These are phyloP conservation scores for Tetrapyrgos nigripes DNA, from an alignment of 1,284 basidiomycete genomes.

Conservation along the genomic window DNA sequence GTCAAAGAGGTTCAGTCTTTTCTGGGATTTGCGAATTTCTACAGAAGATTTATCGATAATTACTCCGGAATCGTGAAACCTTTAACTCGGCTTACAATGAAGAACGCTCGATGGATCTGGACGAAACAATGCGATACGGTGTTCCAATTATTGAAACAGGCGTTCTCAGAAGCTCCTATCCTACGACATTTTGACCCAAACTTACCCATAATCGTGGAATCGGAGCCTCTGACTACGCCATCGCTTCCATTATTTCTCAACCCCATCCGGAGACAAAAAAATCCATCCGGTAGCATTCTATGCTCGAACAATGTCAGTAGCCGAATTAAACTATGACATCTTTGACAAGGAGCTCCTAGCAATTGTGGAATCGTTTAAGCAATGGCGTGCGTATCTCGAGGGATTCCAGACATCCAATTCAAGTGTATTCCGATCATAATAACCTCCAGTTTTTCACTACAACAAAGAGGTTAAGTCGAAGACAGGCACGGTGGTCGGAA, in stretches of 20 bases:
- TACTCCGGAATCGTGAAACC: constrained; percentile 3
- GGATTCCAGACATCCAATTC: constrained; percentile 24
- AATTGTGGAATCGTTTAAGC: background rate
- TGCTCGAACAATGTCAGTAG: constrained; percentile 32
- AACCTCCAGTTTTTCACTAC: constrained; percentile 34
- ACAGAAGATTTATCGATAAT: constrained; percentile 12
- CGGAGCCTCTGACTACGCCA: constrained; percentile 23
- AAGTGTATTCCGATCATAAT: constrained; percentile 35
- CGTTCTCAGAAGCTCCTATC: constrained; percentile 14
- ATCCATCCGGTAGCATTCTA: constrained; percentile 41
- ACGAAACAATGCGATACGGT: constrained; percentile 7
- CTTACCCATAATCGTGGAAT: constrained; percentile 42
- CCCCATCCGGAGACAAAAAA: constrained; percentile 8
- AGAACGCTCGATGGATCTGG: constrained; percentile 13
- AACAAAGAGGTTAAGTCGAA: constrained; percentile 22
- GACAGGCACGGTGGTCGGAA: no score
- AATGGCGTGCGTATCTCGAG: constrained; percentile 38
- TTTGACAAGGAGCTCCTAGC: constrained; percentile 30
- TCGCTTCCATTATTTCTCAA: constrained; percentile 15
- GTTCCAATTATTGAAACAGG: constrained; percentile 16
- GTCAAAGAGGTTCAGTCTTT: constrained; percentile 18
- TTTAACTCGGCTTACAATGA: background rate
- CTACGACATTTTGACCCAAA: constrained; percentile 15
- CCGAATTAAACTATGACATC: constrained; percentile 28
- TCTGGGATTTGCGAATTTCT: constrained; percentile 17